Percentiles rank a stretch among this genome's conserved stretches.
phyloP scores from a whole-genome alignment of 2,329 filamentous ascomycete genomes.

The Cryphonectria naterciae region DNA sequence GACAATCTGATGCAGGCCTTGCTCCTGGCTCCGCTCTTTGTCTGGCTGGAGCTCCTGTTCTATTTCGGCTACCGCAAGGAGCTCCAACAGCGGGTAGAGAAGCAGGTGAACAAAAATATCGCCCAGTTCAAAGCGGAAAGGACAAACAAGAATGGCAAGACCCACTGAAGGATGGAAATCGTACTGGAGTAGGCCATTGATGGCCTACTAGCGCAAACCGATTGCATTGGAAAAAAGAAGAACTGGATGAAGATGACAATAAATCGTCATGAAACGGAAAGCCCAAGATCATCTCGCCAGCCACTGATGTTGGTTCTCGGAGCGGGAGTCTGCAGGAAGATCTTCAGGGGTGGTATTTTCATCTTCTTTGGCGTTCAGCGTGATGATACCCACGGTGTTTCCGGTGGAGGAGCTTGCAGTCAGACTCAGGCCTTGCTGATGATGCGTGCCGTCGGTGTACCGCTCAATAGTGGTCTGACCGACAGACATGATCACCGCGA shows the following conservation, averaged over 20 bases:
- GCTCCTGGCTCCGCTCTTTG: constrained; percentile 92
- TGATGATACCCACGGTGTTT: constrained; percentile 2
- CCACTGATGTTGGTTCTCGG: background rate
- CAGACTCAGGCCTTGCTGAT: background rate
- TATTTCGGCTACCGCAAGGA: constrained; percentile 87
- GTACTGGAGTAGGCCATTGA: background rate
- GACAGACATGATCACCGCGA: background rate
- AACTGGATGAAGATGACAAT: background rate
- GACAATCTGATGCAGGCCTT: constrained; percentile 92
- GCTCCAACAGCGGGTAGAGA: constrained; percentile 79
- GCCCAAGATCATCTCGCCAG: background rate
- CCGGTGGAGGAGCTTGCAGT: background rate
- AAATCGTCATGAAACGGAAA: background rate
- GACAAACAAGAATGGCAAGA: constrained; percentile 53
- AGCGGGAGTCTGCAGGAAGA: background rate
- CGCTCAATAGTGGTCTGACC: background rate
- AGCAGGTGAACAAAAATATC: constrained; percentile 75
- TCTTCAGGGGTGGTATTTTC: background rate
- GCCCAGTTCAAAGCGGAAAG: constrained; percentile 70
- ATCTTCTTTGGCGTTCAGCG: background rate
- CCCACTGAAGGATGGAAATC: constrained; percentile 43
- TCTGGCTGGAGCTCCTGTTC: constrained; percentile 95
- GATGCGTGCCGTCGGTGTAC: background rate
- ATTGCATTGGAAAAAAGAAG: background rate
- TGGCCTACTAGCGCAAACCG: background rate